Base-by-base conservation (phyloP, 345 rosid genomes). In the Pelargonium nanum region DNA sequence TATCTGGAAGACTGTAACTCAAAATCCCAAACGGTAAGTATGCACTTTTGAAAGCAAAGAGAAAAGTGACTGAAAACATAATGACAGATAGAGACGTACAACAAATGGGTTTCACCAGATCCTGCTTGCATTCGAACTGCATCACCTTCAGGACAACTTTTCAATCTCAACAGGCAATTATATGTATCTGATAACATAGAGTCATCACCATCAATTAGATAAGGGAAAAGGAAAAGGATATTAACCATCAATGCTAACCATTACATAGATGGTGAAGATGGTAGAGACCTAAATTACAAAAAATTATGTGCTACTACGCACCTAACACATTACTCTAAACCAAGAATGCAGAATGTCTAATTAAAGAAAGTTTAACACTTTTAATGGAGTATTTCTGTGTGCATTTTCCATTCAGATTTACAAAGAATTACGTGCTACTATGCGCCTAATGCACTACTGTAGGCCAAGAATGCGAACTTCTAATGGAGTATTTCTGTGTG, bases 51-150 rank as follows among this genome's bases (percentile, higher is more conserved):
- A 66, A 44, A 28, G 44, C 55, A 28, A 50, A 61, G 72, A 64
- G 64, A 34, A 73, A 34, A 21, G 24, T 50, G 56, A 54, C 16
- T 6, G 15, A 40, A 40, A 40, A 40, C 4, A 28, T n/a, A n/a
- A n/a, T n/a, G 30, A 45, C 21, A 26, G 65, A n/a, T n/a, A n/a
- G 68, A 40, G 26, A 77, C 97, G 65, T 87, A 93, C 99, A 93
- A 93, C 61, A 93, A 78, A 69, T 89, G 94, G 63, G 80, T 77
- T 87, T 93, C 99, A 68, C 97, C 87, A 59, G 97, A 87, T 70
- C 97, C 99, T 28, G 94, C 90, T 62, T 89, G 97, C 96, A 93
- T 79, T 69, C 73, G 72, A 65, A 84, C 56, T 63, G 81, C 78
- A 66, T 85, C 97, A 67, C 87, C 94, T 75, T 87, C 97, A 25